A percentile compares a stretch with the other conserved stretches of the same genome.
These are phyloP conservation scores for Scenedesmus sp. DNA, from an alignment of 163 green algal genomes.

Conservation along the genomic window DNA sequence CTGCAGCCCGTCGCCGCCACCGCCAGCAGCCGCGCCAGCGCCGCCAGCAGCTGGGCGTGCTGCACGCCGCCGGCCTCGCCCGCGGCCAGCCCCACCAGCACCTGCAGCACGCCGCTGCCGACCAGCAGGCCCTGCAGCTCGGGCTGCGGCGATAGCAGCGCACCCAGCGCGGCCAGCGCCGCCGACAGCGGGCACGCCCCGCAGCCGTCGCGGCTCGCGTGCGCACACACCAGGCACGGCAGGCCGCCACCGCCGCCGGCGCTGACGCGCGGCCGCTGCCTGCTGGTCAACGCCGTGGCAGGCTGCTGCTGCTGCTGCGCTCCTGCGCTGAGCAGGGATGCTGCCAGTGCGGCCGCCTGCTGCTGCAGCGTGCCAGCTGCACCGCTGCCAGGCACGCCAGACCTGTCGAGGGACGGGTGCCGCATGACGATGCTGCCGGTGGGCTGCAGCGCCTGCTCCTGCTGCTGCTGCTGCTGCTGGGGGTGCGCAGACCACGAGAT, in stretches of 20 bases:
- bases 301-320: slow-evolving; percentile 13
- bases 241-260: not conserved
- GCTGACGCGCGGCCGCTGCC: not conserved
- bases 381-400: not conserved
- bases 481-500: not conserved
- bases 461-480: slow-evolving; percentile 38
- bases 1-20: slow-evolving; percentile 5
- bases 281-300: not conserved
- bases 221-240: slow-evolving; percentile 19
- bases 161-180: not conserved
- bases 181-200: slow-evolving; percentile 31
- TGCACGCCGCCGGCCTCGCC: not conserved
- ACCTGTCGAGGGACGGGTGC: slow-evolving; percentile 15
- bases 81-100: slow-evolving; percentile 35
- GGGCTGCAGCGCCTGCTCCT: not conserved
- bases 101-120: slow-evolving; percentile 13
- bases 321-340: not conserved
- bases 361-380: not conserved
- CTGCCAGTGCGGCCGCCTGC: not conserved
- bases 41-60: slow-evolving; percentile 3
- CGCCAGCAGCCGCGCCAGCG: slow-evolving; percentile 33
- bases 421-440: not conserved
- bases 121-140: slow-evolving; percentile 36
- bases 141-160: not conserved
- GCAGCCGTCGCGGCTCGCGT: not conserved